These are phyloP conservation scores for Pythium brachiatum DNA, from an alignment of 352 stramenopile species.

Conservation along the genomic window DNA sequence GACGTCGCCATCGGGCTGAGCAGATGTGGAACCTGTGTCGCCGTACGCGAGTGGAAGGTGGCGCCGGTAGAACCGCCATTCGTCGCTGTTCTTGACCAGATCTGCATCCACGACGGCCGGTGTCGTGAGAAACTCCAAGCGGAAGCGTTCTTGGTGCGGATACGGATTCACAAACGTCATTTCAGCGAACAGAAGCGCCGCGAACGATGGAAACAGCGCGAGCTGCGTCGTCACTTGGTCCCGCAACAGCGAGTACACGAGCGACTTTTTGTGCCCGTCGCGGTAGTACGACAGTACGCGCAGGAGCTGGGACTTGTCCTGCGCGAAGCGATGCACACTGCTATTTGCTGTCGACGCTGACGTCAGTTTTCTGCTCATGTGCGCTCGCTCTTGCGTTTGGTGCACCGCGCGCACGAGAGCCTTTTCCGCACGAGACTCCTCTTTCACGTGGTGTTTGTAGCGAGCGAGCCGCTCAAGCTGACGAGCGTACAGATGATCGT, in stretches of 20 bases:
- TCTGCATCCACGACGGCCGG: constrained; percentile 50
- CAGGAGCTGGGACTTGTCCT: constrained; percentile 84
- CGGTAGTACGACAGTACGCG: constrained; percentile 91
- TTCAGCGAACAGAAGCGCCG: constrained; percentile 86
- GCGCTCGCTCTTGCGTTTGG: constrained; percentile 23
- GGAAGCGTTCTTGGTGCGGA: constrained; percentile 88
- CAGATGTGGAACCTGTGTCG: background rate
- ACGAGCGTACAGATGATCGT: constrained; percentile 78
- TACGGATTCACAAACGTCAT: constrained; percentile 90
- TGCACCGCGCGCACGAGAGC: constrained; percentile 55
- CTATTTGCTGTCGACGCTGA: background rate
- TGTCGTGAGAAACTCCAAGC: constrained; percentile 67
- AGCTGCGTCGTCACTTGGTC: constrained; percentile 88
- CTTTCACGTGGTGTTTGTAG: constrained; percentile 57
- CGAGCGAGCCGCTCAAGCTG: constrained; percentile 70
- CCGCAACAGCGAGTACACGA: constrained; percentile 89
- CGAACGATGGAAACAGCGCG: constrained; percentile 78
- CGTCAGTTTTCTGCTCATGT: constrained; percentile 15
- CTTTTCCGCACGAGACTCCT: constrained; percentile 48
- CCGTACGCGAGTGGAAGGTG: constrained; percentile 58
- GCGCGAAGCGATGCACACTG: constrained; percentile 37
- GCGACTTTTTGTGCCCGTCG: constrained; percentile 92
- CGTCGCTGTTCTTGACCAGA: constrained; percentile 73
- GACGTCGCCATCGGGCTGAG: constrained; percentile 34
- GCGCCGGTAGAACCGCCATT: constrained; percentile 83